Evolutionary conservation across 306 rosid genomes (phyloP), one percentile per base, ranked within the genome.

Genomic region (Acacia crassicarpa): DNA sequence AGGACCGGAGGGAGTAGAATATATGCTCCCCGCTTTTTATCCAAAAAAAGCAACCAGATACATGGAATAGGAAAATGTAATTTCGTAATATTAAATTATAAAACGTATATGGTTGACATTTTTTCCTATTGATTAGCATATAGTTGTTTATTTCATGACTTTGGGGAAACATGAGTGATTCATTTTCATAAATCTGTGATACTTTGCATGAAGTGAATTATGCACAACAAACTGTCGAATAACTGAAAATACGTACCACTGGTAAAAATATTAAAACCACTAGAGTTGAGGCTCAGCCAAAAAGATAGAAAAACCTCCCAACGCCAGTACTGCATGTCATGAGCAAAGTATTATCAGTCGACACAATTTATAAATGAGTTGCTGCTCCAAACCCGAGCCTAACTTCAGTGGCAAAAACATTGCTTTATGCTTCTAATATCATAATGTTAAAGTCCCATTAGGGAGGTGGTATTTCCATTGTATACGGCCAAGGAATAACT

Each of bases 401-500:
- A 14, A 46, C 53, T 46, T 46, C 53, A 48, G 6, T 48, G 53
- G 27, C 63, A 56, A 20, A n/a, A 56, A n/a, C 59, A 51, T 49
- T 49, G n/a, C 56, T 19, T 49, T 5, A 49, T 46, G 53, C 17
- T 13, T 46, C 3, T 38, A 38, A 17, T 51, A 51, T 53, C 25
- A 53, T 53, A 53, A 10, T 20, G 22, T 10, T 20, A 6, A 43
- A 70, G 44, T 44, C 38, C 54, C n/a, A 13, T 14, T 0, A n/a
- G 41, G 1, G 69, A 0, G 20, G 20, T 27, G 27, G 71, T 12
- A 35, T 67, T 16, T 38, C 16, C 58, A 53, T 62, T 67, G 76
- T 16, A 62, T 67, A 33, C 6, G n/a, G 85, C 80, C 78, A 81
- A 69, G 41, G 82, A 14, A 62, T 70, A 54, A 46, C 82, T 84